A percentile compares a stretch with the other conserved stretches of the same genome.
These are phyloP conservation scores for Fomitiporia mediterranea DNA, from an alignment of 1,284 basidiomycete species.

Conservation along the genomic window DNA sequence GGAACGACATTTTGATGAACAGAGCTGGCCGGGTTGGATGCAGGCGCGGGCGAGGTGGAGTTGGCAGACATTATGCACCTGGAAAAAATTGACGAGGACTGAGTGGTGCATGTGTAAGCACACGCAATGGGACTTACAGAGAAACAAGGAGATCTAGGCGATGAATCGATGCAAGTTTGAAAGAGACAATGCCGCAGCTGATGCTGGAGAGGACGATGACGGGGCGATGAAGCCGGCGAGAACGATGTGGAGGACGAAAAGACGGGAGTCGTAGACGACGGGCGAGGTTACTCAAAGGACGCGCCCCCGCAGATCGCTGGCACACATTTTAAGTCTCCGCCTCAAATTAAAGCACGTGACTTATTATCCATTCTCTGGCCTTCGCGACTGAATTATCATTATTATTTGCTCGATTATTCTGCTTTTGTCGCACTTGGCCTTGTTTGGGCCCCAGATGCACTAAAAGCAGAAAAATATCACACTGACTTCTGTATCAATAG, in stretches of 20 bases:
- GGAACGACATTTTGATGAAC: constrained; percentile 49
- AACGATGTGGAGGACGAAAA: neutral
- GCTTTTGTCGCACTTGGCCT: too few relatives aligned
- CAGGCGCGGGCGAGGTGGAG: neutral
- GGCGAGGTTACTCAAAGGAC: too few relatives aligned
- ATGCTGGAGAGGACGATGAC: constrained; percentile 3
- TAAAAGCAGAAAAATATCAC: too few relatives aligned
- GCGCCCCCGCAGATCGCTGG: neutral
- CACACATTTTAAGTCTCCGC: constrained; percentile 6
- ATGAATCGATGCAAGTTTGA: neutral
- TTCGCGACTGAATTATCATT: too few relatives aligned
- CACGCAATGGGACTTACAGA: constrained; percentile 25
- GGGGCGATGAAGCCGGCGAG: constrained; percentile 2
- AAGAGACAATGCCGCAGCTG: constrained; percentile 6
- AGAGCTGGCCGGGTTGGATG: neutral
- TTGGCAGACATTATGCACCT: constrained; percentile 5
- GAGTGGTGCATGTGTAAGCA: neutral
- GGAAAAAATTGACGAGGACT: neutral
- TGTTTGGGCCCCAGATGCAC: too few relatives aligned
- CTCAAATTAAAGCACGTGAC: neutral
- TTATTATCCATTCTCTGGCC: too few relatives aligned
- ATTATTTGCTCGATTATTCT: too few relatives aligned
- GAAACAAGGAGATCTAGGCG: constrained; percentile 28
- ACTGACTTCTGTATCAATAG: too few relatives aligned
- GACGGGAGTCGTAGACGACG: constrained; percentile 3